phyloP scores from a whole-genome alignment of 495 filamentous ascomycete species.

The Opeltia flavorubescens region DNA sequence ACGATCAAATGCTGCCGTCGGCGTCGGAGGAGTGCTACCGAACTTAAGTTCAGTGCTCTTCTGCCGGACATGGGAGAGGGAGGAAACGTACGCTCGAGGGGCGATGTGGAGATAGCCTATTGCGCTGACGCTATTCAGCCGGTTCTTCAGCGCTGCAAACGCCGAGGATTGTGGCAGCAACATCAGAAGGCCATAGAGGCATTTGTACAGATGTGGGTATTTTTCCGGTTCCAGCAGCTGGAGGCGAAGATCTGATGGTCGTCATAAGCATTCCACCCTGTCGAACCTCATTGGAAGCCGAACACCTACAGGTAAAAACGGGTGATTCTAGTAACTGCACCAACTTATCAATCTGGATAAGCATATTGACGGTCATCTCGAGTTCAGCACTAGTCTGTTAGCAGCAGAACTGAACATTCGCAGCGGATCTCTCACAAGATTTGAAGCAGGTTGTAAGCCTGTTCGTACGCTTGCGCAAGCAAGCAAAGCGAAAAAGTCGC shows the following conservation, averaged over 20 bases:
- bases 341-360: conserved; percentile 98
- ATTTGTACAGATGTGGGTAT: conserved; percentile 95
- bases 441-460: conserved; percentile 90
- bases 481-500: conserved; percentile 94
- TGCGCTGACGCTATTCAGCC: conserved; percentile 87
- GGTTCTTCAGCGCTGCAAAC: conserved; percentile 93
- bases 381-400: conserved; percentile 67
- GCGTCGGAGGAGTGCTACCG: conserved; percentile 16
- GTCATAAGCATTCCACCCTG: conserved; percentile 9
- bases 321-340: conserved; percentile 96
- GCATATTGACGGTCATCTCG: conserved; percentile 97
- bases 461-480: conserved; percentile 95
- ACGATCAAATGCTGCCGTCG: conserved; percentile 41
- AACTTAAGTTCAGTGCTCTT: conserved; percentile 13
- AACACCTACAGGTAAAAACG: conserved; percentile 87
- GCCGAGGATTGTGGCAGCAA: conserved; percentile 93
- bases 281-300: too few relatives aligned
- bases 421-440: conserved; percentile 60
- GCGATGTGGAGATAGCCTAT: conserved; percentile 88
- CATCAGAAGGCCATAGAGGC: conserved; percentile 94
- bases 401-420: conserved; percentile 7
- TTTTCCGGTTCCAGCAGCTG: conserved; percentile 97
- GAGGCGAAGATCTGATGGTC: conserved; percentile 62
- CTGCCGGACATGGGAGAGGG: conserved; percentile 12
- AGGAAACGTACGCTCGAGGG: conserved; percentile 59